Percentiles rank a stretch among this genome's conserved stretches.
Evolutionary conservation across 441 rosid genomes (phyloP).

Genomic region (Aleurites moluccanus): DNA sequence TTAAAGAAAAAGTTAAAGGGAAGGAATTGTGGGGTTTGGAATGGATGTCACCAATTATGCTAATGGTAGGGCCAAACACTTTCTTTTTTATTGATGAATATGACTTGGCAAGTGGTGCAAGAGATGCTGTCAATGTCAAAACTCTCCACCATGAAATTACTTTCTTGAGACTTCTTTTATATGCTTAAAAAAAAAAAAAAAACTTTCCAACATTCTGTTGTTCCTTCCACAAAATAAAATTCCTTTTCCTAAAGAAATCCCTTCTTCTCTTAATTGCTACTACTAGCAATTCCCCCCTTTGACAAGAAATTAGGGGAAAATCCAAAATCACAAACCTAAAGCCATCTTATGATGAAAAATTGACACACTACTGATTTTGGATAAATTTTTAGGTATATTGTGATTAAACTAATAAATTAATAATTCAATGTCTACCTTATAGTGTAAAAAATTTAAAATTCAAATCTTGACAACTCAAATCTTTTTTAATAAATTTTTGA

Average conservation of each 20-base stretch:
- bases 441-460: no score
- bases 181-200: background rate
- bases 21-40: background rate
- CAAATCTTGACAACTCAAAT: no score
- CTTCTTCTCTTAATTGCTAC: background rate
- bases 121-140: background rate
- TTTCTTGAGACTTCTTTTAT: slow-evolving; percentile 10
- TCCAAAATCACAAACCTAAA: background rate
- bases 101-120: slow-evolving; percentile 23
- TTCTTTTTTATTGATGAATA: slow-evolving; percentile 1
- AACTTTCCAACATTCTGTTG: slow-evolving; percentile 16
- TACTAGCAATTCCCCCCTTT: background rate
- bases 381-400: no score
- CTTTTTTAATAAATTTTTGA: no score
- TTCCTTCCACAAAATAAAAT: slow-evolving; percentile 1
- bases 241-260: background rate
- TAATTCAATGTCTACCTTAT: no score
- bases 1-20: background rate
- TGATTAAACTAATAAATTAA: no score
- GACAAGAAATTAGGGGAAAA: background rate
- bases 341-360: background rate
- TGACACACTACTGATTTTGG: background rate
- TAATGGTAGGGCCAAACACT: slow-evolving; percentile 18
- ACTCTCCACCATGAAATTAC: slow-evolving; percentile 16
- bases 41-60: slow-evolving; percentile 6